Base-by-base conservation (phyloP, 164 flowering plant genomes). In the Vitis amurensis region DNA sequence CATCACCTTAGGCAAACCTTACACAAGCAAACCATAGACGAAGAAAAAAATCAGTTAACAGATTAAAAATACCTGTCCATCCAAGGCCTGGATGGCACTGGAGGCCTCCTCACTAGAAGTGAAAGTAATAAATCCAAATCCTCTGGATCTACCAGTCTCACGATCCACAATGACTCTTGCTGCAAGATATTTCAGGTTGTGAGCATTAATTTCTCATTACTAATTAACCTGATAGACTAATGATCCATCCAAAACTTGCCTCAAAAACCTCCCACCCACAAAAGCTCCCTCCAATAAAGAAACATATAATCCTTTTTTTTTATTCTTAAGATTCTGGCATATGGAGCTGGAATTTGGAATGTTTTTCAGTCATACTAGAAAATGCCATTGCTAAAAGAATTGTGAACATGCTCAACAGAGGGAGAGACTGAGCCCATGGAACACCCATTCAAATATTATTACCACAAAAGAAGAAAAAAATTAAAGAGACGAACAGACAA, bases 51-150 rank as follows among this genome's bases (percentile, higher is more conserved):
- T 59, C 12, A 64, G 58, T 27, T 37, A 23, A 73, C 59, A 63
- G 15, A 23, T 57, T 17, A 72, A 16, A 15, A 3, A 50, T 66
- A 85, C 90, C 88, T 82, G 80, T 57, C 80, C 82, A 79, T 85
- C 86, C 79, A 83, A 64, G 30, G 86, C 90, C 73, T 85, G 88
- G 67, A 87, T 79, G 60, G 89, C 87, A 77, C 82, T 80, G 9
- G 87, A 73, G 5, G 88, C 87, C 50, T 73, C 83, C 67, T 86
- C 85, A 49, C 17, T 31, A 23, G 79, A 67, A 9, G 66, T 71
- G 66, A n/a, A 84, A 30, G 83, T 84, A 30, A 84, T 68, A 75
- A 84, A 84, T 8, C 85, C 88, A 81, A 84, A 86, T 60, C 89
- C 89, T 79, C 86, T 84, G 19, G 89, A 86, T 68, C 82, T 80